These are phyloP conservation scores for Raffaelea arxii DNA, from an alignment of 2,329 filamentous ascomycete genomes.

Conservation along the genomic window DNA sequence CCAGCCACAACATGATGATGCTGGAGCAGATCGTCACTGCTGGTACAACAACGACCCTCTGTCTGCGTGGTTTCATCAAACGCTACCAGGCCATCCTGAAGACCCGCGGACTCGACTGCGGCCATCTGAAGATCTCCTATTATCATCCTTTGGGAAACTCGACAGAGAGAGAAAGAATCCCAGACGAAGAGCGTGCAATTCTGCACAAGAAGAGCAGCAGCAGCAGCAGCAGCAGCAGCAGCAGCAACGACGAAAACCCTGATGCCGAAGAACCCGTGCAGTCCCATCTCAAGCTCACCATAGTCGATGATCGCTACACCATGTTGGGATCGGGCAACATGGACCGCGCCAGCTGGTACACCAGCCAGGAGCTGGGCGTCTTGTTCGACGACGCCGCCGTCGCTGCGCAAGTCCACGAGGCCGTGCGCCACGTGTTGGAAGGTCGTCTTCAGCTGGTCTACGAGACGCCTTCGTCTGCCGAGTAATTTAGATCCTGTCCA, in stretches of 20 bases:
- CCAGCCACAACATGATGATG: slow-evolving; percentile 61
- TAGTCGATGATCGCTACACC: slow-evolving; percentile 58
- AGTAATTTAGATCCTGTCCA: no score
- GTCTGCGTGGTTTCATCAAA: slow-evolving; percentile 48
- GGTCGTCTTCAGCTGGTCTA: slow-evolving; percentile 23
- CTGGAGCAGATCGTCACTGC: slow-evolving; percentile 74
- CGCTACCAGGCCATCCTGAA: slow-evolving; percentile 31
- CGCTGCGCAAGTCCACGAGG: slow-evolving; percentile 19
- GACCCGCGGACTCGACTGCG: slow-evolving; percentile 20
- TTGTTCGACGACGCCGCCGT: slow-evolving; percentile 33
- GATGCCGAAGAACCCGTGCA: slow-evolving; percentile 53
- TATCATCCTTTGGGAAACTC: slow-evolving; percentile 38
- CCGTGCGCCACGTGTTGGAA: slow-evolving; percentile 22
- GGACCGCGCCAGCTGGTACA: slow-evolving; percentile 79
- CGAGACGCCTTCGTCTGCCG: no score
- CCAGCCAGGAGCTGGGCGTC: slow-evolving; percentile 73
- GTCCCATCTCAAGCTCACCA: slow-evolving; percentile 67
- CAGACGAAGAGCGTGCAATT: no score
- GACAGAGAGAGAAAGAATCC: no score
- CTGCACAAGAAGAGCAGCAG: no score
- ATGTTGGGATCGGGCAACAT: slow-evolving; percentile 75
- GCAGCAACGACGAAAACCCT: slow-evolving; percentile 12
- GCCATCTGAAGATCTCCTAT: slow-evolving; percentile 48
- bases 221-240: no score
- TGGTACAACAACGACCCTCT: slow-evolving; percentile 60